phyloP scores from a whole-genome alignment of 768 basidiomycete species.

The Rhizopogon rudus region DNA sequence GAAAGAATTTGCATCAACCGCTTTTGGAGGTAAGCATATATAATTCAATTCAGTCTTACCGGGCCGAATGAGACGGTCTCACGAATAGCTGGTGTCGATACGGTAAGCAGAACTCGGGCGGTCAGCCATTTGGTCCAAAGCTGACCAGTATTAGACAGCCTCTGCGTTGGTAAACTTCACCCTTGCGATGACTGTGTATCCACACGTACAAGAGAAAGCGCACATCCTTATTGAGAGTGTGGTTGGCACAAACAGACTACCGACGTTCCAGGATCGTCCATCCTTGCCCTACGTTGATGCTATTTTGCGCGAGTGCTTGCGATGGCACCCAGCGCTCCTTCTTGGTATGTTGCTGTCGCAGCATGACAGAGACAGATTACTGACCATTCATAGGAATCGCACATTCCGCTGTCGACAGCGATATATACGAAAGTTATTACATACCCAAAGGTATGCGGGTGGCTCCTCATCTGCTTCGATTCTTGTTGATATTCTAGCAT shows the following conservation, averaged over 20 bases:
- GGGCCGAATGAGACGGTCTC: background rate
- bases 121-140: background rate
- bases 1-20: slow-evolving; percentile 23
- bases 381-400: slow-evolving; percentile 15
- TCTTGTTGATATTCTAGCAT: background rate
- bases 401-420: slow-evolving; percentile 28
- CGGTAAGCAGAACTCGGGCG: slow-evolving; percentile 7
- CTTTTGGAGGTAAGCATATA: slow-evolving; percentile 21
- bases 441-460: slow-evolving; percentile 29
- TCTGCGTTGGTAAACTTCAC: slow-evolving; percentile 17
- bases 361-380: background rate
- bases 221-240: slow-evolving; percentile 23
- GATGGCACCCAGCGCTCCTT: slow-evolving; percentile 26
- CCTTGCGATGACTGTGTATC: slow-evolving; percentile 24
- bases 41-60: background rate
- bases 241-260: slow-evolving; percentile 11
- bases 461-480: background rate
- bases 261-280: slow-evolving; percentile 18
- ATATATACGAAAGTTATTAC: slow-evolving; percentile 38
- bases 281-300: slow-evolving; percentile 24
- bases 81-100: slow-evolving; percentile 18
- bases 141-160: slow-evolving; percentile 11
- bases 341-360: slow-evolving; percentile 15
- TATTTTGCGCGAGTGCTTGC: slow-evolving; percentile 23
- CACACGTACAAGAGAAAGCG: slow-evolving; percentile 23